Evolutionary conservation across 176 grass and related monocot species (phyloP).

Genomic region (Oryza meyeriana): DNA sequence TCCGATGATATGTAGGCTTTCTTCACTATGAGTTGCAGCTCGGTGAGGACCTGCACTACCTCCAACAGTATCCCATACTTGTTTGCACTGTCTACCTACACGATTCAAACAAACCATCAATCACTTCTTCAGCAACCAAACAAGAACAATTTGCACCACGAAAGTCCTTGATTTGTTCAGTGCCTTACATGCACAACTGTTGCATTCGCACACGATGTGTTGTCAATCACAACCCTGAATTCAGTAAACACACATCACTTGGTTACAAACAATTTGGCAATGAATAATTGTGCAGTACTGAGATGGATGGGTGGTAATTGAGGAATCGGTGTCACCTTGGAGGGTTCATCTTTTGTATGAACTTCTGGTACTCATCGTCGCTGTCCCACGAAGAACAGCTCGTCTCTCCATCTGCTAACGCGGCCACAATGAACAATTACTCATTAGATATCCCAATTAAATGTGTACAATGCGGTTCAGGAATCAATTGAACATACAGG

Average conservation of each 20-base stretch:
- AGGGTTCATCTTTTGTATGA: slow-evolving; percentile 96
- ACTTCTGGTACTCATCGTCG: slow-evolving; percentile 89
- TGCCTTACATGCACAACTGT: slow-evolving; percentile 69
- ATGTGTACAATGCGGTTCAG: neutral
- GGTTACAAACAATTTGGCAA: neutral
- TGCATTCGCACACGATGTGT: slow-evolving; percentile 63
- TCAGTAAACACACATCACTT: slow-evolving; percentile 1
- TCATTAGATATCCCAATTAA: neutral
- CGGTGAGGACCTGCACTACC: slow-evolving; percentile 81
- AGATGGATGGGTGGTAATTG: neutral
- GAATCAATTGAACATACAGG: neutral
- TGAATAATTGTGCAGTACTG: neutral
- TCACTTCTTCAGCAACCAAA: slow-evolving; percentile 14
- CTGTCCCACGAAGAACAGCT: slow-evolving; percentile 62
- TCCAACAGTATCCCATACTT: slow-evolving; percentile 90
- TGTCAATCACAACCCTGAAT: slow-evolving; percentile 79
- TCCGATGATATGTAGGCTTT: slow-evolving; percentile 96
- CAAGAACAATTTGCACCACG: neutral
- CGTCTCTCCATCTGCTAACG: slow-evolving; percentile 52
- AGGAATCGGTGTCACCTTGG: slow-evolving; percentile 51
- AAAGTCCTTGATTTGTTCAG: neutral
- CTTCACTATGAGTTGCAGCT: slow-evolving; percentile 79
- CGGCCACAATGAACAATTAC: neutral
- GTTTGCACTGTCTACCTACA: slow-evolving; percentile 87
- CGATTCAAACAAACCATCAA: neutral